A percentile compares a stretch with the other conserved stretches of the same genome.
Evolutionary conservation across 176 grass and related monocot species (phyloP).

Genomic region (Avena sativa): DNA sequence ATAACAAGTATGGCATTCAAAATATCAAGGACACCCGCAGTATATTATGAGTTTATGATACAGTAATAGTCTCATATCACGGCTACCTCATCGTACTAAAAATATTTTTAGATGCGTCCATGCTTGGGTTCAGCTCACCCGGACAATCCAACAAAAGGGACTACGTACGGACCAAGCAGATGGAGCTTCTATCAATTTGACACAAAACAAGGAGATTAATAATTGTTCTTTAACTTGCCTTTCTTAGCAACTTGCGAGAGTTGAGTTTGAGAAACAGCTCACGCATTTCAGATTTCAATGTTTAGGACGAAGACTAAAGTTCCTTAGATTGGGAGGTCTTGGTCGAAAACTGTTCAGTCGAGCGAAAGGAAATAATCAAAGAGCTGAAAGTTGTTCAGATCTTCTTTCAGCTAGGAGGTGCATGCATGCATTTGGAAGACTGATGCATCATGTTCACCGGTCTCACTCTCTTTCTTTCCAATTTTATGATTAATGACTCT

Average conservation of each 20-base stretch:
- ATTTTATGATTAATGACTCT: no score
- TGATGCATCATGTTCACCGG: neutral
- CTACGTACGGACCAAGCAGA: neutral
- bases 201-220: neutral
- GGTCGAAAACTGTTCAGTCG: neutral
- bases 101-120: neutral
- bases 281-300: neutral
- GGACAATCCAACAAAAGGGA: neutral
- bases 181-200: neutral
- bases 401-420: neutral
- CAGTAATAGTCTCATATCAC: neutral
- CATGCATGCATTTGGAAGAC: neutral
- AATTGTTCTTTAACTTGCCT: neutral
- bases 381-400: neutral
- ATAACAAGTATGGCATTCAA: neutral
- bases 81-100: neutral
- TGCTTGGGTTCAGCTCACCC: slow-evolving; percentile 25
- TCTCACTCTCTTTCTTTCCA: neutral
- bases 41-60: neutral
- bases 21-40: neutral
- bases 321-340: neutral
- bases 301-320: no score
- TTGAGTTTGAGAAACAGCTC: slow-evolving; percentile 30
- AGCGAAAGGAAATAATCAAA: neutral
- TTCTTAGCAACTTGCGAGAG: neutral